Base-by-base conservation (phyloP, 2,329 filamentous ascomycete species). In the Fusarium buxicola region DNA sequence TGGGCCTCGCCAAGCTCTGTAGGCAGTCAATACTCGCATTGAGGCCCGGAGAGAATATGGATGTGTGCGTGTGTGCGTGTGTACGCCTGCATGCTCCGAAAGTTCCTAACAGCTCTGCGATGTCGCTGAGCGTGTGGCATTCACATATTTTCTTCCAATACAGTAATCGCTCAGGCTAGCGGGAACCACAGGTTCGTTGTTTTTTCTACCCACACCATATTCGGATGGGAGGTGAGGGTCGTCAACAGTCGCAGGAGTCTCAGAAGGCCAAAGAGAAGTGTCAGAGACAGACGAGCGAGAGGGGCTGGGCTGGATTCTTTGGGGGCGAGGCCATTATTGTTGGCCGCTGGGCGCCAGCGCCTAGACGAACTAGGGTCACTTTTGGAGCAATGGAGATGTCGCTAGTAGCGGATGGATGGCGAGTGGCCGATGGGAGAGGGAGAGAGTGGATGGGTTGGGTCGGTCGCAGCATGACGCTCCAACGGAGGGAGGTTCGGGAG, bases 341-440 rank as follows among this genome's bases (percentile, higher is more conserved):
- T 71, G 68, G 68, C 62, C 61, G 52, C 61, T 67, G 59, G 59
- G 45, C 55, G 52, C 55, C 55, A 63, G 65, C 67, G 63, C 58
- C 69, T 71, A 71, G 68, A 59, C 59, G 36, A 60, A 71, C 69
- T 69, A 55, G 66, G 66, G 63, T 57, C 44, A 34, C 48, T 49
- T 47, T 55, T 70, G 49, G 60, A 59, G 63, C 62, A 56, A 56
- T 40, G 53, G 47, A 54, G 47, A 69, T 68, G 68, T 70, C 68
- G 59, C 68, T 69, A 70, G 56, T 41, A 58, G 46, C 40, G 35
- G 43, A 70, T 67, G 68, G 60, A 67, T 70, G 56, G 58, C 58
- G 53, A 65, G 55, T 63, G 68, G 59, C 53, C 66, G 58, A 61
- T 64, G 50, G 52, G 51, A 47, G 46, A 49, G 48, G 59, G 34